Evolutionary conservation across 2,329 filamentous ascomycete species (phyloP), one percentile per base, ranked within the genome.

Genomic region (Macrophomina phaseolina): DNA sequence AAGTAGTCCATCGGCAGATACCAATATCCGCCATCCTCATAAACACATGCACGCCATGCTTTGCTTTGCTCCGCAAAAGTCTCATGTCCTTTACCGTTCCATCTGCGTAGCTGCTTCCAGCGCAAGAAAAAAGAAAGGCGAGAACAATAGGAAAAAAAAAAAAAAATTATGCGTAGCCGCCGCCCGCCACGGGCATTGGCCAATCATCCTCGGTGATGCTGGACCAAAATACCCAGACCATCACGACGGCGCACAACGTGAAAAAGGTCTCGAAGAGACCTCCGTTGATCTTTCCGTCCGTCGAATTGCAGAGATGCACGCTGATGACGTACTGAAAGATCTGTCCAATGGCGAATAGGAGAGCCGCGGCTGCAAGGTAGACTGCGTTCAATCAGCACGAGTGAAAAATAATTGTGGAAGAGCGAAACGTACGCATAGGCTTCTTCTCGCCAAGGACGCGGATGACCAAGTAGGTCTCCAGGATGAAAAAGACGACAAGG

Each of bases 191-290:
- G 18, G 85, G 83, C 78, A 86, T 84, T 2, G 94, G 93, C 95
- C 95, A 99, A 82, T 97, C 94, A 75, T 99, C 95, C 81, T 99
- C 95, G 16, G 95, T 99, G 74, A 99, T 99, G 81, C 93, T 97
- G 55, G 93, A 97, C 95, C 95, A 99, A 84, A 99, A 99, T 67
- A 92, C 80, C 94, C 95, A 99, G 70, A 97, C 82, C 80, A 88
- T 88, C 18, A 92, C 85, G 4, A 99, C 93, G 0, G 94, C 86
- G 12, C 94, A 81, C 0, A 97, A 84, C 0, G 94, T 98, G 81
- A 99, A 98, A 6, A 98, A 82, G 0, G 94, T 97, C 79, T 97
- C 88, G 78, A 99, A 99, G 0, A 99, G 81, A 5, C 94, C 89
- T 60, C 95, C 95, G 76, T 99, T 94, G 75, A 99, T 96, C 78